phyloP scores from a whole-genome alignment of 371 early-diverging fungal genomes.

The Massospora cicadina region DNA sequence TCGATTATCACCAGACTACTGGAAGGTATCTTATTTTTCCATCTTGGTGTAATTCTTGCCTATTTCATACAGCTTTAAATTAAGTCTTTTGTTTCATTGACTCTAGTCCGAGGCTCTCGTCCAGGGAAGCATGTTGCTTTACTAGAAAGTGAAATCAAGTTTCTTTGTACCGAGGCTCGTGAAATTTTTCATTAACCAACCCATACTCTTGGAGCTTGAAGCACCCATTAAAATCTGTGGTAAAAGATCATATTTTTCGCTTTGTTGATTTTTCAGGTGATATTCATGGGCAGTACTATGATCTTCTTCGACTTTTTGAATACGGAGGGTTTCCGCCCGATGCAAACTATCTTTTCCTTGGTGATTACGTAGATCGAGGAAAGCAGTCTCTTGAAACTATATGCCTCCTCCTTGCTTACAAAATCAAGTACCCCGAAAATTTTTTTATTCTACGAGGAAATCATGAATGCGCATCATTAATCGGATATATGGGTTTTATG shows the following conservation, averaged over 20 bases:
- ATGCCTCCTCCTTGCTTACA: conserved; percentile 83
- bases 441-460: conserved; percentile 96
- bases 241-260: conserved; percentile 1
- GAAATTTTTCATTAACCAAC: conserved; percentile 87
- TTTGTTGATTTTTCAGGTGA: conserved; percentile 50
- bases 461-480: conserved; percentile 97
- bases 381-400: conserved; percentile 94
- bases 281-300: conserved; percentile 89
- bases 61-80: neutral
- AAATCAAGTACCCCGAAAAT: conserved; percentile 94
- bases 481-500: conserved; percentile 97
- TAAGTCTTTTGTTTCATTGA: neutral
- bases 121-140: conserved; percentile 49
- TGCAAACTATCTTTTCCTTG: conserved; percentile 86
- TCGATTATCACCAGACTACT: conserved; percentile 74
- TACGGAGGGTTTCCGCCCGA: conserved; percentile 81
- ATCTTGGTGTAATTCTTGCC: neutral
- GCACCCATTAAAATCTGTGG: conserved; percentile 82
- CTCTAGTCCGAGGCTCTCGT: conserved; percentile 46
- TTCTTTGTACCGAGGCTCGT: conserved; percentile 70
- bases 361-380: conserved; percentile 99
- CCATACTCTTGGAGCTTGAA: conserved; percentile 82
- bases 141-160: conserved; percentile 69
- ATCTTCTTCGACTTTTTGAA: conserved; percentile 79
- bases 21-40: conserved; percentile 45